Percentiles rank a stretch among this genome's conserved stretches.
These are phyloP conservation scores for Tarenaya hassleriana DNA, from an alignment of 345 rosid species.

Conservation along the genomic window DNA sequence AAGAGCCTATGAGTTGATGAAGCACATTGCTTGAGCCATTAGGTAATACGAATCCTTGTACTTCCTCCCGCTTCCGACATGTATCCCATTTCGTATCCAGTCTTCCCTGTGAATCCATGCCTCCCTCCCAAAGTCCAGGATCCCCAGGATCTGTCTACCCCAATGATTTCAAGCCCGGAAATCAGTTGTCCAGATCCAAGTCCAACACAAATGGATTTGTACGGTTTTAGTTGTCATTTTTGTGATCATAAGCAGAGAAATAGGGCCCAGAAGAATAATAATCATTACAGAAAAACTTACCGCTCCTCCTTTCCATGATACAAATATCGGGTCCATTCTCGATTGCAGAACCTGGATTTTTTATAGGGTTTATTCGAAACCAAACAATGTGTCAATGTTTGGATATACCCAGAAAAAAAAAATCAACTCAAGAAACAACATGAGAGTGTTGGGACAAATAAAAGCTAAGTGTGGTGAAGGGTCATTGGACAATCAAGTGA, in stretches of 20 bases:
- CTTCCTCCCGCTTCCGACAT: constrained; percentile 65
- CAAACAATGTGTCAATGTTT: constrained; percentile 28
- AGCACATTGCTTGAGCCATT: constrained; percentile 79
- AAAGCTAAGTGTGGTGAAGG: too few species aligned
- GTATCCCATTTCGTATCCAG: constrained; percentile 82
- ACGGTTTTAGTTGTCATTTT: too few species aligned
- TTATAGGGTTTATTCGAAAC: neutral
- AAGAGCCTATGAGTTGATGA: constrained; percentile 46
- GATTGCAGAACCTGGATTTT: constrained; percentile 61
- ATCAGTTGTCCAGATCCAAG: too few species aligned
- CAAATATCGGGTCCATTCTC: constrained; percentile 58
- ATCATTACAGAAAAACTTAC: constrained; percentile 42
- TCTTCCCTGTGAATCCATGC: constrained; percentile 85
- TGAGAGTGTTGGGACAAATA: neutral
- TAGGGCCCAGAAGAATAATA: too few species aligned
- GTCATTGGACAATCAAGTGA: neutral
- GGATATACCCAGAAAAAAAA: too few species aligned
- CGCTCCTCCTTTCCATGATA: constrained; percentile 88
- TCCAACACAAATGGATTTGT: too few species aligned
- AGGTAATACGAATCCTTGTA: constrained; percentile 84
- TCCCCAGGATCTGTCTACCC: constrained; percentile 69
- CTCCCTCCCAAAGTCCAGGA: constrained; percentile 79
- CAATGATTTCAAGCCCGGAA: too few species aligned
- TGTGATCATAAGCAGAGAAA: neutral
- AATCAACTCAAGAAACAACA: too few species aligned